Base-by-base conservation (phyloP, 106 monocot species). In the Acorus calamus region DNA sequence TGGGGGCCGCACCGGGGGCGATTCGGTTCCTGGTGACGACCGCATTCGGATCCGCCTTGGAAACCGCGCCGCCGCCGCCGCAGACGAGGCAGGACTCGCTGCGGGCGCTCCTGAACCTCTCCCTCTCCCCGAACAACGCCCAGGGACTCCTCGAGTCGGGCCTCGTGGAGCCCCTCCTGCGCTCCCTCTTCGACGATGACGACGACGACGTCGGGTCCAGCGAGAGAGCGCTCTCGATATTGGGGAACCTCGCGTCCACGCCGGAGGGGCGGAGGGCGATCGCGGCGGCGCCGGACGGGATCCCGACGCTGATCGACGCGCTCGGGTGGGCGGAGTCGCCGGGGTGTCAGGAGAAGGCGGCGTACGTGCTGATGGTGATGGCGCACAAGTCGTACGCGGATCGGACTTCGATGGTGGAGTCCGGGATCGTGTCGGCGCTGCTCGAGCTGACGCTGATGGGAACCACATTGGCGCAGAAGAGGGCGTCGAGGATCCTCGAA, bases 31-130 rank as follows among this genome's bases (percentile, higher is more conserved):
- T 96, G n/a, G 42, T 77, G 13, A 43, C 52, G 3, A 1, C 77
- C n/a, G 28, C 28, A 79, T 92, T 78, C 62, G 12, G 11, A 67
- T 2, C 41, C 53, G 71, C 5, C 53, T 10, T 66, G 7, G 53
- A 45, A 71, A 11, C 42, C 53, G 68, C 54, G 41, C 8, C 49
- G 66, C n/a, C n/a, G n/a, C n/a, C n/a, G n/a, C 58, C 11, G 11
- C 74, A 42, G 49, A 54, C 70, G n/a, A 67, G 65, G 63, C 67
- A 75, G 4, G 94, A 96, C 72, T 70, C 94, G 3, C 77, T 96
- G 51, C 77, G 90, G 3, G 90, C 90, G 2, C 67, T 96, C 47
- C 79, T 80, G 67, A 96, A 96, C 77, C 94, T 96, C 66, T 91
- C 96, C 12, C 71, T 85, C 7, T 62, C 76, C 45, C 49, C 73